These are phyloP conservation scores for Cercospora janseana DNA, from an alignment of 2,329 filamentous ascomycete species.

Conservation along the genomic window DNA sequence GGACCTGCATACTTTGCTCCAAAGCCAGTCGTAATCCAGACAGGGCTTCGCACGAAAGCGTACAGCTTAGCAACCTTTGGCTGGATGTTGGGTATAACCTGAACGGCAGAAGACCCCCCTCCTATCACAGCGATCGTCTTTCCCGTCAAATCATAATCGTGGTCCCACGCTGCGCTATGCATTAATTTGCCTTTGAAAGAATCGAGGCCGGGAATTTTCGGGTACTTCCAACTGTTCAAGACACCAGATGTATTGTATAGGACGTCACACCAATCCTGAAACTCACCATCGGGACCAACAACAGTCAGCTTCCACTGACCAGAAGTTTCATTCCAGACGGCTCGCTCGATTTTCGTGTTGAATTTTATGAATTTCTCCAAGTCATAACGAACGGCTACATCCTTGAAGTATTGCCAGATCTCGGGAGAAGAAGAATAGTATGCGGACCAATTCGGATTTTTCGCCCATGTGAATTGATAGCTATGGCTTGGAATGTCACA, in stretches of 20 bases:
- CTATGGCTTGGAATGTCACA: constrained; percentile 47
- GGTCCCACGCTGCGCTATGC: constrained; percentile 42
- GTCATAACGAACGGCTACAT: constrained; percentile 42
- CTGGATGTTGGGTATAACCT: constrained; percentile 38
- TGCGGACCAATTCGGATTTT: constrained; percentile 38
- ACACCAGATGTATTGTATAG: constrained; percentile 17
- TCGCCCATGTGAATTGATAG: constrained; percentile 51
- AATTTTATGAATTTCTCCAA: constrained; percentile 46
- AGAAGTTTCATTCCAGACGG: constrained; percentile 45
- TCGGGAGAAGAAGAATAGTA: constrained; percentile 48
- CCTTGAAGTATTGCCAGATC: constrained; percentile 48
- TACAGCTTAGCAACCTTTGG: not conserved
- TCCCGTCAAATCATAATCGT: constrained; percentile 33
- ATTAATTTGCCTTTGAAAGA: constrained; percentile 42
- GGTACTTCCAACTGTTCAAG: constrained; percentile 44
- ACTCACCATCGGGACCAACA: constrained; percentile 34
- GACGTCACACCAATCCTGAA: not conserved
- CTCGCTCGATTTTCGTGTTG: constrained; percentile 43
- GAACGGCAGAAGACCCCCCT: constrained; percentile 40
- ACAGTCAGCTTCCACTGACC: constrained; percentile 36
- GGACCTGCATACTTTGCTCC: constrained; percentile 45
- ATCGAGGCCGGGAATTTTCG: constrained; percentile 40
- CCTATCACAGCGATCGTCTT: constrained; percentile 43
- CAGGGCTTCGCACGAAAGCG: constrained; percentile 1
- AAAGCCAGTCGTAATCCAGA: constrained; percentile 35